phyloP scores from a whole-genome alignment of 2,329 filamentous ascomycete genomes.

The Pseudocercospora fijiensis region DNA sequence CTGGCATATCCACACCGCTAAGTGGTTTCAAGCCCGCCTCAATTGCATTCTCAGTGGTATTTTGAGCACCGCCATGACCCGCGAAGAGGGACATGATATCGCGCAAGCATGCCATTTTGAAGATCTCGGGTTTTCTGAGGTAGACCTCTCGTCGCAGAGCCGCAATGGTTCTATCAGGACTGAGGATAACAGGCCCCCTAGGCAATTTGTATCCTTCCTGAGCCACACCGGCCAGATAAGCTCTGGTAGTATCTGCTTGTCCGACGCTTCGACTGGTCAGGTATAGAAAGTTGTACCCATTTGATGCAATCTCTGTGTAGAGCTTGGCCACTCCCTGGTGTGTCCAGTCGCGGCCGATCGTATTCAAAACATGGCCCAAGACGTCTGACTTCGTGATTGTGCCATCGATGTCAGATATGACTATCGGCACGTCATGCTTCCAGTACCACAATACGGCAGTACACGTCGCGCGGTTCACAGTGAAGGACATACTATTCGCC shows the following conservation, averaged over 20 bases:
- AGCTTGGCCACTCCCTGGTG: slow-evolving; percentile 95
- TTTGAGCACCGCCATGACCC: slow-evolving; percentile 39
- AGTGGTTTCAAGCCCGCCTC: slow-evolving; percentile 33
- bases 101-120: slow-evolving; percentile 97
- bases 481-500: slow-evolving; percentile 93
- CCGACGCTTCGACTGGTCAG: slow-evolving; percentile 91
- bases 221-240: slow-evolving; percentile 83
- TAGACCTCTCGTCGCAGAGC: slow-evolving; percentile 91
- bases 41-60: slow-evolving; percentile 30
- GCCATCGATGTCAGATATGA: slow-evolving; percentile 97
- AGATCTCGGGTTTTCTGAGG: slow-evolving; percentile 92
- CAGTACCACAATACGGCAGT: slow-evolving; percentile 91
- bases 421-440: slow-evolving; percentile 86
- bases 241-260: slow-evolving; percentile 83
- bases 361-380: slow-evolving; percentile 83
- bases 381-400: slow-evolving; percentile 81
- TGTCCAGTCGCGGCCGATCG: slow-evolving; percentile 97
- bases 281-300: slow-evolving; percentile 99
- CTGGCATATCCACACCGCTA: slow-evolving; percentile 8
- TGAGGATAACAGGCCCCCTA: slow-evolving; percentile 89
- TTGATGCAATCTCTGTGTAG: slow-evolving; percentile 90
- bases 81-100: slow-evolving; percentile 86
- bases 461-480: slow-evolving; percentile 91
- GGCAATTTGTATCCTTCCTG: slow-evolving; percentile 87
- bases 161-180: slow-evolving; percentile 90